Percentiles rank a stretch among this genome's conserved stretches.
phyloP scores from a whole-genome alignment of 768 basidiomycete genomes.

The Mycena vitilis region DNA sequence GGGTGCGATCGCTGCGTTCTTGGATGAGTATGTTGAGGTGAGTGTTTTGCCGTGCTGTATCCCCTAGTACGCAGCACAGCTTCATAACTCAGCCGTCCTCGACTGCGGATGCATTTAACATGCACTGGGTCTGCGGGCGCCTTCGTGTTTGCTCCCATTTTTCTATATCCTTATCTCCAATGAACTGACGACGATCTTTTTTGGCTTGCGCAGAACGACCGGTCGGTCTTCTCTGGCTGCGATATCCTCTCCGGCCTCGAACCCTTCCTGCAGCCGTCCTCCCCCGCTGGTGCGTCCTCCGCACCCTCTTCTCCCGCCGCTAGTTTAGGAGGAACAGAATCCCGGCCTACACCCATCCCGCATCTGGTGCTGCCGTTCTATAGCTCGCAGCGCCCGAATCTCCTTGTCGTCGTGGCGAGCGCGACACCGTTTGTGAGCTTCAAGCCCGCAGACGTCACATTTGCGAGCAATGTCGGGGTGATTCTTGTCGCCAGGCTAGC shows the following conservation, averaged over 20 bases:
- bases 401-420: conserved; percentile 25
- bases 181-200: not conserved
- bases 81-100: too few species aligned
- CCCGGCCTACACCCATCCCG: not conserved
- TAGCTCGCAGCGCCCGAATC: conserved; percentile 17
- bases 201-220: conserved; percentile 1
- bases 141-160: too few species aligned
- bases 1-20: conserved; percentile 9
- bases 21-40: conserved; percentile 13
- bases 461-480: conserved; percentile 22
- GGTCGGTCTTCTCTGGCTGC: conserved; percentile 16
- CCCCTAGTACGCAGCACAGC: too few species aligned
- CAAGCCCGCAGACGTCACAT: conserved; percentile 18
- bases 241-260: conserved; percentile 16
- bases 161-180: not conserved
- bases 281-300: not conserved
- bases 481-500: conserved; percentile 20
- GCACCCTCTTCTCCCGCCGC: too few species aligned
- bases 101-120: too few species aligned
- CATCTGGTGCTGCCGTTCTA: conserved; percentile 29
- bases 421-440: conserved; percentile 9
- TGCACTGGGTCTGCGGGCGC: too few species aligned
- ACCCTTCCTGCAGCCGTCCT: not conserved
- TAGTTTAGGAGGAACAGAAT: too few species aligned
- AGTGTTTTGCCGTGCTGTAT: not conserved